Conservation (phyloP, 2,329 filamentous ascomycete species). For the Dichotomopilus funicola region DNA sequence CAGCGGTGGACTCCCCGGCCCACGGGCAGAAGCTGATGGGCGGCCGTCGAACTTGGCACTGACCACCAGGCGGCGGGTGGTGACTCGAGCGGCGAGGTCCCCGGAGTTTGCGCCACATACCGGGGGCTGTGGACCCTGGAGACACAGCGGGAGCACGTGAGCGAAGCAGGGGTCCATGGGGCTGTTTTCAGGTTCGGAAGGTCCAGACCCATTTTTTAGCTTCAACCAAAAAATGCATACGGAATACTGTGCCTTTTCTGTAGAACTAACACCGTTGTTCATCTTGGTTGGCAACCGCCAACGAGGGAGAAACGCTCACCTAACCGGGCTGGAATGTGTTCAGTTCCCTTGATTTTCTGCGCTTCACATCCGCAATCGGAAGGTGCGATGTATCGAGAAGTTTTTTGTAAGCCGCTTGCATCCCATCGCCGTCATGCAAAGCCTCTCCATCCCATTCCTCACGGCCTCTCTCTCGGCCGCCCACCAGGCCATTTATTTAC, state of each 20-base stretch:
- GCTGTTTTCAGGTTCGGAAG: too few species aligned
- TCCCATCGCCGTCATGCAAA: neutral
- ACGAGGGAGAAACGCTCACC: neutral
- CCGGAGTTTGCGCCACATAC: conserved; percentile 13
- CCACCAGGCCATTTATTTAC: neutral
- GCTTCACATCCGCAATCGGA: too few species aligned
- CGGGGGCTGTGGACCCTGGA: conserved; percentile 14
- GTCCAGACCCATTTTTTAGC: neutral
- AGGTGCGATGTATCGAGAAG: neutral
- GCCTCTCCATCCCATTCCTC: neutral
- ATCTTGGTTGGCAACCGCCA: too few species aligned
- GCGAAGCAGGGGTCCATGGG: too few species aligned
- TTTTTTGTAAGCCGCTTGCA: neutral
- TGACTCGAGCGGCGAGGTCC: conserved; percentile 29
- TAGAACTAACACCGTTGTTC: neutral
- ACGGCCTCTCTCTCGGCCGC: neutral
- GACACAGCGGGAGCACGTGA: too few species aligned
- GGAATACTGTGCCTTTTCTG: neutral
- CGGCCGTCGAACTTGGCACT: conserved; percentile 23
- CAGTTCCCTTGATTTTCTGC: neutral
- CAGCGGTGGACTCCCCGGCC: conserved; percentile 4
- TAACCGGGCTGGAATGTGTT: neutral
- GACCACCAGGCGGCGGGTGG: conserved; percentile 9
- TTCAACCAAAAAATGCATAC: conserved; percentile 1
- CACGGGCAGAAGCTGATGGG: conserved; percentile 27